Evolutionary conservation across 768 basidiomycete genomes (phyloP), one percentile per base, ranked within the genome.

Genomic region (Dioszegia aurantiaca): DNA sequence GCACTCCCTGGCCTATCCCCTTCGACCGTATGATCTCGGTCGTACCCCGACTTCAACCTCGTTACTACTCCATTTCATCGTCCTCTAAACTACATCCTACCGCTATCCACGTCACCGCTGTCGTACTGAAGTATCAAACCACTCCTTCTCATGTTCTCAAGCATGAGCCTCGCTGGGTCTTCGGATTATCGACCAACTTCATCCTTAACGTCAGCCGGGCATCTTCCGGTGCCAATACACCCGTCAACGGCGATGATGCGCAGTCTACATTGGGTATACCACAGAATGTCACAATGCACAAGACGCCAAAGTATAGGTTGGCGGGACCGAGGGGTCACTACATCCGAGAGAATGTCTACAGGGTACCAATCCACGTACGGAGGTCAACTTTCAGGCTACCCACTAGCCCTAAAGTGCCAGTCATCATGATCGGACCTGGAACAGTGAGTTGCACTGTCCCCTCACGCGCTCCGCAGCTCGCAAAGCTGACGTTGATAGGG

Each of bases 391-490:
- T 99, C 85, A 83, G 95, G 49, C 80, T 99, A 48, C 95, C 95
- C 9, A 98, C 95, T 17, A 92, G 91, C 75, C 95, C 95, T 33
- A 97, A 95, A 82, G 94, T 89, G 59, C 95, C 95, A 1, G 87
- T 99, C 49, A 90, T 99, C 78, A 98, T 99, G 95, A 85, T 99
- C 75, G 95, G 95, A 40, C 95, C 95, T 61, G 95, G 95, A 53
- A 99, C 93, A 57, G 92, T 94, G 75, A 80, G 89, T 83, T 37
- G 8, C 1, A 9, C 28, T 37, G 11, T 42, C n/a, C n/a, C n/a
- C n/a, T n/a, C n/a, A n/a, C n/a, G n/a, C n/a, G 44, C 30, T 14
- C 14, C 23, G 21, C 36, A 4, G 14, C 10, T 10, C 14, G 37
- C 8, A 26, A 26, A 4, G 33, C 36, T 54, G 17, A 57, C 41